Conservation (phyloP, 768 basidiomycete species). For the Russula lepida region DNA sequence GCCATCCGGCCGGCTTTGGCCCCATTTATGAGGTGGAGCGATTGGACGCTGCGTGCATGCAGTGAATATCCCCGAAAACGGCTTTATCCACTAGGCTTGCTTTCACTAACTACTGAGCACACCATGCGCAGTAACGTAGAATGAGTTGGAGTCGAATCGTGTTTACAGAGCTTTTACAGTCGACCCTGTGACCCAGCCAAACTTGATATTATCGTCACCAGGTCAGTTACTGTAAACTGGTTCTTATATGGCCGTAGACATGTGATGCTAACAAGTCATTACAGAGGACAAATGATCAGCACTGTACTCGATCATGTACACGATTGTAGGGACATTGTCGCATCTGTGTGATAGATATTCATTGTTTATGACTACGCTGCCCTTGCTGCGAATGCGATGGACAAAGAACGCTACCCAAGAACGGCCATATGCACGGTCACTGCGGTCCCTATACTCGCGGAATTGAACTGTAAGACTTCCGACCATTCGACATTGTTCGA, state of each 20-base stretch:
- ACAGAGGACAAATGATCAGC: slow-evolving; percentile 39
- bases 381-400: slow-evolving; percentile 47
- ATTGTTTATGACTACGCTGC: slow-evolving; percentile 56
- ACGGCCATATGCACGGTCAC: slow-evolving; percentile 30
- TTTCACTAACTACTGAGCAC: not conserved
- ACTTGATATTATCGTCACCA: slow-evolving; percentile 48
- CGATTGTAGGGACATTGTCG: not conserved
- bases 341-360: slow-evolving; percentile 39
- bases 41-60: slow-evolving; percentile 49
- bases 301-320: slow-evolving; percentile 28
- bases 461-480: slow-evolving; percentile 39
- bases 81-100: not conserved
- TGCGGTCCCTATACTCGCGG: slow-evolving; percentile 62
- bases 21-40: slow-evolving; percentile 65
- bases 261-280: not conserved
- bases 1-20: slow-evolving; percentile 70
- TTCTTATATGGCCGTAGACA: not conserved
- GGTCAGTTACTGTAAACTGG: slow-evolving; percentile 35
- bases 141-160: slow-evolving; percentile 67
- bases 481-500: not conserved
- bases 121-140: slow-evolving; percentile 53
- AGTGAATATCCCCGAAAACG: slow-evolving; percentile 47
- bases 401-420: slow-evolving; percentile 23
- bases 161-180: slow-evolving; percentile 56
- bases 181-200: slow-evolving; percentile 47